Evolutionary conservation across 2,329 filamentous ascomycete genomes (phyloP).

Genomic region (Pseudofabraea citricarpa): DNA sequence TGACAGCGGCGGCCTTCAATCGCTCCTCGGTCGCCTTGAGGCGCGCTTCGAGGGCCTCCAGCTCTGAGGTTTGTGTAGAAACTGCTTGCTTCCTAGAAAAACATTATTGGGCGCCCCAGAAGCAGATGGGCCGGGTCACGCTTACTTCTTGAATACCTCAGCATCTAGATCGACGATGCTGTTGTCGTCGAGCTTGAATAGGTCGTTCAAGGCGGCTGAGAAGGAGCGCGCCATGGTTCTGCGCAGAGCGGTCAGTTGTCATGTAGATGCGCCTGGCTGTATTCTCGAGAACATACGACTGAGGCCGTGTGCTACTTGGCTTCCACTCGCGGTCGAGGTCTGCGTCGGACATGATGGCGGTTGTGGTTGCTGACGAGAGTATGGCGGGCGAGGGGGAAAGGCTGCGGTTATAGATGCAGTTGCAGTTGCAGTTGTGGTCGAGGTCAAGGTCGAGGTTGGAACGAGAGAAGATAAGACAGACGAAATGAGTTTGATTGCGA

Average conservation of each 20-base stretch:
- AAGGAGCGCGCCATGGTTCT: slow-evolving; percentile 88
- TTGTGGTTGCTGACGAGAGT: no score
- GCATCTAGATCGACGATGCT: slow-evolving; percentile 69
- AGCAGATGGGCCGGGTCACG: neutral
- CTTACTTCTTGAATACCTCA: slow-evolving; percentile 74
- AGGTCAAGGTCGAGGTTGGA: no score
- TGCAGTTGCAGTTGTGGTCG: no score
- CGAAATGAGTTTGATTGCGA: neutral
- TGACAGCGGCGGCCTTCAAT: slow-evolving; percentile 41
- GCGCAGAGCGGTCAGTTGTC: slow-evolving; percentile 15
- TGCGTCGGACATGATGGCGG: slow-evolving; percentile 46
- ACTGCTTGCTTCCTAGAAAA: slow-evolving; percentile 70
- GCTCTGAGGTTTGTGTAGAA: slow-evolving; percentile 67
- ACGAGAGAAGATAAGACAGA: neutral
- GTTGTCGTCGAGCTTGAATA: slow-evolving; percentile 85
- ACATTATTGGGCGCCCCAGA: slow-evolving; percentile 1
- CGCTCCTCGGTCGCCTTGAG: slow-evolving; percentile 82
- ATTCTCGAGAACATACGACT: slow-evolving; percentile 62
- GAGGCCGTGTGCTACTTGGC: slow-evolving; percentile 69
- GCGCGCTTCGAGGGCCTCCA: slow-evolving; percentile 79
- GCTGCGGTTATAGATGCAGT: neutral
- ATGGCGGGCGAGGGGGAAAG: neutral
- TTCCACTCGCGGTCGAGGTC: slow-evolving; percentile 76
- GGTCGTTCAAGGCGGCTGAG: slow-evolving; percentile 78
- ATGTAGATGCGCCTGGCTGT: neutral